Conservation (phyloP, 495 filamentous ascomycete species). For the Penicillium longicatenatum region DNA sequence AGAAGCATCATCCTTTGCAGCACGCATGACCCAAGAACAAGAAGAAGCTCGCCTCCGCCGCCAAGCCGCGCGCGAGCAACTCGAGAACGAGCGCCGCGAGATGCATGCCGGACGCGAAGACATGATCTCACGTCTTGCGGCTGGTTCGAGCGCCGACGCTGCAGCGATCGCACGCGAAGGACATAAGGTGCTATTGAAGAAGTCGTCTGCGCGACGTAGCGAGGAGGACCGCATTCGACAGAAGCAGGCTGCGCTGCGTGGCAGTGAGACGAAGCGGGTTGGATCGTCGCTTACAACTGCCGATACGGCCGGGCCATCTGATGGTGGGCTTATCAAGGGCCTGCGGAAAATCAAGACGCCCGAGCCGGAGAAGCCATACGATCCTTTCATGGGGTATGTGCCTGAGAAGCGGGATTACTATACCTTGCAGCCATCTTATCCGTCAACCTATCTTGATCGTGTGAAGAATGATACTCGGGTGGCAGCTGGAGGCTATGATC, state of each 20-base stretch:
- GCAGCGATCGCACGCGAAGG: slow-evolving; percentile 54
- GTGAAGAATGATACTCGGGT: slow-evolving; percentile 60
- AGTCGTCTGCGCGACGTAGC: slow-evolving; percentile 55
- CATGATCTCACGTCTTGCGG: slow-evolving; percentile 54
- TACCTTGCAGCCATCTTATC: slow-evolving; percentile 65
- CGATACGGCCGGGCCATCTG: slow-evolving; percentile 29
- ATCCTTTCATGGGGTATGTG: slow-evolving; percentile 78
- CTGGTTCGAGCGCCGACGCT: slow-evolving; percentile 48
- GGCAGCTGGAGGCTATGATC: slow-evolving; percentile 79
- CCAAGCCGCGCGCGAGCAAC: slow-evolving; percentile 56
- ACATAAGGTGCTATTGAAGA: slow-evolving; percentile 69
- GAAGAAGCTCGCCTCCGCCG: slow-evolving; percentile 61
- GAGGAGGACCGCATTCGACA: slow-evolving; percentile 51
- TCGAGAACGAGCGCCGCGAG: slow-evolving; percentile 65
- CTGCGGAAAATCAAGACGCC: slow-evolving; percentile 66
- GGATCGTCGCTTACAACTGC: slow-evolving; percentile 25
- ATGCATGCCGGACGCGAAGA: slow-evolving; percentile 61
- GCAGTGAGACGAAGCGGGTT: slow-evolving; percentile 36
- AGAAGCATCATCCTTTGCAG: slow-evolving; percentile 55
- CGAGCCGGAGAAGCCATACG: slow-evolving; percentile 74
- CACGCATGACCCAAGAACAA: slow-evolving; percentile 68
- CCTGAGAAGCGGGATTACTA: slow-evolving; percentile 69
- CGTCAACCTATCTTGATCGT: slow-evolving; percentile 62
- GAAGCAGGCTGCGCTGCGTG: slow-evolving; percentile 46
- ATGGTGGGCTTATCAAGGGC: slow-evolving; percentile 65